Evolutionary conservation across 352 stramenopile genomes (phyloP), one percentile per base, ranked within the genome.

Genomic region (Saprolegnia parasitica): DNA sequence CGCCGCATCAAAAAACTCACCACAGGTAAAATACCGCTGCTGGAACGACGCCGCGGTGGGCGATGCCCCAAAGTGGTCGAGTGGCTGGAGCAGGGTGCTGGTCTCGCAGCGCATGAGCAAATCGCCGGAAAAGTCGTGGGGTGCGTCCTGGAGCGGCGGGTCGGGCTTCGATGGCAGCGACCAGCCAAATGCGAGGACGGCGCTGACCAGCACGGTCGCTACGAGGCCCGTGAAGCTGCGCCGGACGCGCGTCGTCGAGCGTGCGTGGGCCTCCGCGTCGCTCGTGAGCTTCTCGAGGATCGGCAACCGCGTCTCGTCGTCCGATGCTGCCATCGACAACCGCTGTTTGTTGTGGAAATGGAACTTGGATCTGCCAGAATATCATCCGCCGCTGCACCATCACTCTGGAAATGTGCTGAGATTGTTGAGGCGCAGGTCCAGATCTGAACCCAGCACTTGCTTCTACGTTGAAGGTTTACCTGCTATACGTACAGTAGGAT

Each of bases 21-120:
- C 75, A 65, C 83, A 90, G 8, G 91, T 72, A 61, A 89, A 91
- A 74, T 90, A 91, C 39, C 80, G 73, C 74, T 91, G 77, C 8
- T 80, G 42, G 40, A 57, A 65, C 8, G 49, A 49, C 13, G 39
- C 65, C 29, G 29, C 29, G 29, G 2, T 35, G n/a, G 29, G 21
- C 32, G 21, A 55, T 10, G 68, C 29, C 68, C 70, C 32, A 71
- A 86, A 88, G 63, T 88, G 80, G 66, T 88, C 77, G 32, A 88
- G 76, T 23, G 71, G 23, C 49, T 86, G 77, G 29, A 72, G 68
- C 37, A 86, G 73, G 72, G 73, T 80, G 11, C 73, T 73, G 61
- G 85, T 76, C 16, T 77, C 50, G 56, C 80, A 88, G 40, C 77
- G 71, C 23, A 50, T 66, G 46, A 83, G 73, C 29, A 88, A 56